Conservation (phyloP, 2,329 filamentous ascomycete genomes). For the Arthroderma sp. region DNA sequence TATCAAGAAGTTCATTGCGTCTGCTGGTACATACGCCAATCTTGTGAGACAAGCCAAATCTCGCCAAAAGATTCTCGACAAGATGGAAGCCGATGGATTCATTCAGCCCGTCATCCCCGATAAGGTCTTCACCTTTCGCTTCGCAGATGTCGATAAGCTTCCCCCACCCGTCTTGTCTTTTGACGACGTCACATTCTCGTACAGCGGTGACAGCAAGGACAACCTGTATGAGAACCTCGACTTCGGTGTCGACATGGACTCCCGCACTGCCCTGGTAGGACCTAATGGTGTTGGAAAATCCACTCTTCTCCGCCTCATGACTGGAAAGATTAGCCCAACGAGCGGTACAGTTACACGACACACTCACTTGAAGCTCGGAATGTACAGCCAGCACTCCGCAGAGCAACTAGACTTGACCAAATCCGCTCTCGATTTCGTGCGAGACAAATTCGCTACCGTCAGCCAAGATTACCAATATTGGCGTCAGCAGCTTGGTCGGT, state of each 20-base stretch:
- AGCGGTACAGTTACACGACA: constrained; percentile 72
- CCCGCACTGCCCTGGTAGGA: constrained; percentile 90
- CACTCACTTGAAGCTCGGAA: constrained; percentile 94
- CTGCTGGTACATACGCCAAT: constrained; percentile 98
- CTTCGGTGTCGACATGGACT: constrained; percentile 99
- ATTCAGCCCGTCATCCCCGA: constrained; percentile 82
- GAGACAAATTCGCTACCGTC: constrained; percentile 80
- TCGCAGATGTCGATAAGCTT: constrained; percentile 98
- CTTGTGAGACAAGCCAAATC: constrained; percentile 98
- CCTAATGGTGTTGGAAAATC: constrained; percentile 99
- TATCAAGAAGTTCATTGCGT: constrained; percentile 99
- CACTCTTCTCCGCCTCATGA: constrained; percentile 99
- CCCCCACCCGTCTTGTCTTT: constrained; percentile 92
- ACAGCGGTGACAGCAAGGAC: constrained; percentile 78
- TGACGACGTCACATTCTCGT: constrained; percentile 95
- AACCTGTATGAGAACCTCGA: constrained; percentile 95
- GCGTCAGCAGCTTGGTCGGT: constrained; percentile 91
- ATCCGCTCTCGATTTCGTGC: constrained; percentile 91
- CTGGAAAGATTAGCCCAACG: constrained; percentile 94
- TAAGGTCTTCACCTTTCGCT: constrained; percentile 90
- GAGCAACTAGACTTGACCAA: constrained; percentile 98
- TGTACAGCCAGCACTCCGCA: constrained; percentile 97
- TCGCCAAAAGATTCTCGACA: constrained; percentile 98
- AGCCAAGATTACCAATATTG: constrained; percentile 99
- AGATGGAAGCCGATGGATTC: constrained; percentile 99